These are phyloP conservation scores for Starmerella lactis-condensi DNA, from an alignment of 805 yeast species.

Conservation along the genomic window DNA sequence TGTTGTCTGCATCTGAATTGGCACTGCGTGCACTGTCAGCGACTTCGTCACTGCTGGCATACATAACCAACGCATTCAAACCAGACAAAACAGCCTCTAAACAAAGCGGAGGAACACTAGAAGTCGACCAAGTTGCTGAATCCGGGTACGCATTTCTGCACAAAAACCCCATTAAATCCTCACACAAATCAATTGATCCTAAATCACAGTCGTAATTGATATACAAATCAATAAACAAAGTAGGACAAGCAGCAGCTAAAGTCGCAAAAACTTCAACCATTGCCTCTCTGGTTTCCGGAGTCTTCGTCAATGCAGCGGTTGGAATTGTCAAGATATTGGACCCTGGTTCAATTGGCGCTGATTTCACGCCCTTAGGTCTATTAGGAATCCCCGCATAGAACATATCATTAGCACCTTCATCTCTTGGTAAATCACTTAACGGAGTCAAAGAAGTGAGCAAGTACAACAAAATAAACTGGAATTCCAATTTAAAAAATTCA, in stretches of 20 bases:
- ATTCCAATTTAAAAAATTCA: conserved; percentile 51
- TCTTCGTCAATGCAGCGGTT: conserved; percentile 13
- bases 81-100: conserved; percentile 68
- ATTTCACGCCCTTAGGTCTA: conserved; percentile 36
- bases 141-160: conserved; percentile 72
- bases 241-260: conserved; percentile 37
- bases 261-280: conserved; percentile 66
- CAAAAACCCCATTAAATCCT: conserved; percentile 46
- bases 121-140: conserved; percentile 59
- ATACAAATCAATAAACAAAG: conserved; percentile 56
- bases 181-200: conserved; percentile 62
- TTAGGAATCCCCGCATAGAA: conserved; percentile 26
- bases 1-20: conserved; percentile 16
- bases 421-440: conserved; percentile 23
- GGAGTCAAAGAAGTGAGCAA: conserved; percentile 24
- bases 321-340: conserved; percentile 14
- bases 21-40: not conserved
- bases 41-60: no score
- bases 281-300: conserved; percentile 42
- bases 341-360: conserved; percentile 24
- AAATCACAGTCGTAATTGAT: conserved; percentile 80
- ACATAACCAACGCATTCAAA: conserved; percentile 27
- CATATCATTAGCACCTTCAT: conserved; percentile 21
- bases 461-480: conserved; percentile 36
- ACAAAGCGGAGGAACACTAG: conserved; percentile 82